phyloP scores from a whole-genome alignment of 2,329 filamentous ascomycete genomes.

The Trichoderma atrobrunneum region DNA sequence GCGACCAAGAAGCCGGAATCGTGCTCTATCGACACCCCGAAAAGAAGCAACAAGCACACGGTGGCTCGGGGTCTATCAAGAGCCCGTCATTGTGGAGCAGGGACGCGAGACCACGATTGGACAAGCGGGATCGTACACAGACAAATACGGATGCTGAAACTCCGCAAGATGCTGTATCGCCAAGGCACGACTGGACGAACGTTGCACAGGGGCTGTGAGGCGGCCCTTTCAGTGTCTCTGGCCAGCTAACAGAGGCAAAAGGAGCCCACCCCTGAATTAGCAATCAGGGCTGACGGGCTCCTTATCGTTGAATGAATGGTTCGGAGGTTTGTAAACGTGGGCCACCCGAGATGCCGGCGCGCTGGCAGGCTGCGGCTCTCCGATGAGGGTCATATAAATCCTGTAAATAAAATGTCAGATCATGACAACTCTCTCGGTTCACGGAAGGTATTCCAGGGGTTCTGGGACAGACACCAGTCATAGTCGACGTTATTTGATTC shows the following conservation, averaged over 20 bases:
- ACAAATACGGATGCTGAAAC: neutral
- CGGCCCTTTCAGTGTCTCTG: neutral
- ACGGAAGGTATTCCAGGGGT: neutral
- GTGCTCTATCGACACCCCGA: neutral
- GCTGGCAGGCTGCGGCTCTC: neutral
- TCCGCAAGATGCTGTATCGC: neutral
- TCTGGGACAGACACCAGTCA: neutral
- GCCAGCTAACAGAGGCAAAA: neutral
- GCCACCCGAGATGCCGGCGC: neutral
- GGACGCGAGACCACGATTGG: neutral
- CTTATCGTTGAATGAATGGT: neutral
- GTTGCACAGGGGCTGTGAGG: neutral
- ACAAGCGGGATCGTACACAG: conserved; percentile 4
- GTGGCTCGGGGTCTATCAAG: neutral
- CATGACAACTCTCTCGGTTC: neutral
- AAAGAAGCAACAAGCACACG: neutral
- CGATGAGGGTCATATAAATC: neutral
- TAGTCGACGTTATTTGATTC: neutral
- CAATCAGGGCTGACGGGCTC: neutral
- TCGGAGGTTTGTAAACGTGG: neutral
- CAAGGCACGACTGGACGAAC: neutral
- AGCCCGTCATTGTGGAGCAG: neutral
- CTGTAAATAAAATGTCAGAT: neutral
- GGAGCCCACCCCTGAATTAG: neutral
- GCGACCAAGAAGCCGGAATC: neutral